Conservation (phyloP, 2,329 filamentous ascomycete species). For the Raffaelea deltoideospora region DNA sequence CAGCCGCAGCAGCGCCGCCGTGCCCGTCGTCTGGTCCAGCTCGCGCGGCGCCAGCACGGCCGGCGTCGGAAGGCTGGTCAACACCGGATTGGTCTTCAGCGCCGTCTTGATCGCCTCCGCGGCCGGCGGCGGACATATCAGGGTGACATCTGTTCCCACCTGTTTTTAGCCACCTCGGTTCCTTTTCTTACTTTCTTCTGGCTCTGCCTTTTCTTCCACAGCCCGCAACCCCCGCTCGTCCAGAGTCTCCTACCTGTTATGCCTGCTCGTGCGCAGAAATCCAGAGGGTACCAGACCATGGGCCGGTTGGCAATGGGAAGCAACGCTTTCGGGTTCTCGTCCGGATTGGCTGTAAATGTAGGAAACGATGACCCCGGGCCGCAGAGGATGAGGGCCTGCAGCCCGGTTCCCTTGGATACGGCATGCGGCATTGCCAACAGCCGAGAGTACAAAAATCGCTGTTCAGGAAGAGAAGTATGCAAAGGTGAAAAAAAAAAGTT, state of each 20-base stretch:
- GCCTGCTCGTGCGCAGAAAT: constrained; percentile 71
- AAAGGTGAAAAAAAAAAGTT: too few species aligned
- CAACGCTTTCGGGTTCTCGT: constrained; percentile 69
- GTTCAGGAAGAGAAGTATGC: too few species aligned
- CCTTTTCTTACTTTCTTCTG: too few species aligned
- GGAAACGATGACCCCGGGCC: constrained; percentile 70
- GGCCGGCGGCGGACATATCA: constrained; percentile 50
- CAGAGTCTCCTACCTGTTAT: constrained; percentile 43
- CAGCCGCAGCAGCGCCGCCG: constrained; percentile 73
- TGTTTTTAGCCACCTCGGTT: too few species aligned
- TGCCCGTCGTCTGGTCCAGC: constrained; percentile 72
- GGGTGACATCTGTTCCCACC: constrained; percentile 46
- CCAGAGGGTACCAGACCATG: constrained; percentile 82
- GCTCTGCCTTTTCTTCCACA: too few species aligned
- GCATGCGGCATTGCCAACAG: constrained; percentile 53
- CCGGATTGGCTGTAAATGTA: constrained; percentile 67
- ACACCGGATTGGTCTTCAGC: constrained; percentile 61
- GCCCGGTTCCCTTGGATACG: constrained; percentile 51
- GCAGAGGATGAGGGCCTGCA: constrained; percentile 72
- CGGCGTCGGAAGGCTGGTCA: constrained; percentile 58
- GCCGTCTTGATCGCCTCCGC: constrained; percentile 52
- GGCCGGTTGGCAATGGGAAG: constrained; percentile 71
- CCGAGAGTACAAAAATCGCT: too few species aligned
- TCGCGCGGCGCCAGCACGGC: constrained; percentile 62
- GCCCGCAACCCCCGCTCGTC: too few species aligned